These are phyloP conservation scores for Aspergillus tanneri DNA, from an alignment of 2,329 filamentous ascomycete genomes.

Conservation along the genomic window DNA sequence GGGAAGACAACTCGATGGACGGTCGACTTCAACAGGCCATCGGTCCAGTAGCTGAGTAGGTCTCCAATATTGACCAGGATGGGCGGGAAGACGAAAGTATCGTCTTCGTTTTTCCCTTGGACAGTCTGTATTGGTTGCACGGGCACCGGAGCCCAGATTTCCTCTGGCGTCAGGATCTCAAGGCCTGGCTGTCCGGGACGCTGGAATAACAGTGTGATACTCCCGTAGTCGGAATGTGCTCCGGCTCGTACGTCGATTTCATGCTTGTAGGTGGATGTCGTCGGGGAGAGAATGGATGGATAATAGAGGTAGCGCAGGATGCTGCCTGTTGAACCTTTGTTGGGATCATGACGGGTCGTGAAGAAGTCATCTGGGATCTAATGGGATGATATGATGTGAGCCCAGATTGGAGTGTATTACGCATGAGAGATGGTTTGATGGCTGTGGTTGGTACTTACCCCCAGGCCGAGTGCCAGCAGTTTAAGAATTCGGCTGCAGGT, in stretches of 20 bases:
- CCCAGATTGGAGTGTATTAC: too few species aligned
- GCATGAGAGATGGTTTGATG: neutral
- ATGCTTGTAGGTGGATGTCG: conserved; percentile 46
- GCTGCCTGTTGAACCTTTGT: conserved; percentile 52
- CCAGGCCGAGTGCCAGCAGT: conserved; percentile 75
- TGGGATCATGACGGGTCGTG: conserved; percentile 58
- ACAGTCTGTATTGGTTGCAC: conserved; percentile 54
- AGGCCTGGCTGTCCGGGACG: conserved; percentile 80
- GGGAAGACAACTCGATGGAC: conserved; percentile 84
- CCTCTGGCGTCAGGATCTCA: conserved; percentile 67
- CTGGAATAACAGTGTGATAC: conserved; percentile 74
- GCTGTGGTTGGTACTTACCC: conserved; percentile 45
- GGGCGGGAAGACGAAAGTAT: conserved; percentile 59
- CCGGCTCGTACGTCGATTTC: conserved; percentile 75
- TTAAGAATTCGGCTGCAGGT: conserved; percentile 72
- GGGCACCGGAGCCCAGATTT: conserved; percentile 63
- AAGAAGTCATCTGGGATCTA: conserved; percentile 57
- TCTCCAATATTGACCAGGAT: conserved; percentile 73
- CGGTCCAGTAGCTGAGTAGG: conserved; percentile 81
- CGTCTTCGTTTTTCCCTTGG: conserved; percentile 1
- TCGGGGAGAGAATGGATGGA: conserved; percentile 55
- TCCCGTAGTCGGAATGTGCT: conserved; percentile 84
- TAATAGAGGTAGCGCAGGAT: conserved; percentile 73
- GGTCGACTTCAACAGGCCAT: conserved; percentile 80
- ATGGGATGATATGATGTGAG: too few species aligned